Evolutionary conservation across 495 filamentous ascomycete species (phyloP), one percentile per base, ranked within the genome.

Genomic region (Tuber borchii): DNA sequence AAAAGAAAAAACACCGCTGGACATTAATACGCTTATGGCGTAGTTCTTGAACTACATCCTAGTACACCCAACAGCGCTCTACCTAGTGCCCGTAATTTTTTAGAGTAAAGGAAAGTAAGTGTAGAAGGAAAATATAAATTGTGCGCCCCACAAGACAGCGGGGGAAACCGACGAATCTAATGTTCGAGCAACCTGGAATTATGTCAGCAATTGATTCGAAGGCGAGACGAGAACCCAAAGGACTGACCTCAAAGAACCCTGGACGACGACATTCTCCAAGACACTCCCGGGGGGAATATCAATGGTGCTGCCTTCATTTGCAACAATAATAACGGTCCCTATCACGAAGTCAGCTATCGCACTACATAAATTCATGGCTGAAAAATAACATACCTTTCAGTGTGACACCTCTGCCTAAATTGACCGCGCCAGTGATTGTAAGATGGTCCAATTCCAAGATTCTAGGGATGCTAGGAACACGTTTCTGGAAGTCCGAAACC

Each of bases 401-500:
- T 48, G 92, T 94, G 69, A 99, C 95, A 71, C 94, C 94, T 71
- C 96, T 91, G 77, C 95, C 95, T 61, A 99, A 88, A 87, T 97
- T 98, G 80, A 99, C 96, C 48, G 92, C 92, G 82, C 95, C 95
- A 37, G 95, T 99, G 81, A 99, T 94, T 79, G 95, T 99, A 69
- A 99, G 88, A 80, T 99, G 95, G 82, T 99, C 95, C 61, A 99
- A 90, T 87, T 99, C 95, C 77, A 98, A 90, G 83, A 99, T 97
- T 86, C 95, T 97, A 72, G 95, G 95, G 82, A 99, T 99, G 85
- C 90, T 93, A 76, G 91, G 88, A 82, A 99, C 97, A 83, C 93
- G 93, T 87, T 97, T 93, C 89, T 97, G 94, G 91, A 99, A 99
- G 86, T 97, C 95, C 26, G 95, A 97, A 45, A 99, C 95, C 90